A percentile compares a stretch with the other conserved stretches of the same genome.
These are phyloP conservation scores for Phytopythium litorale DNA, from an alignment of 352 stramenopile species.

Conservation along the genomic window DNA sequence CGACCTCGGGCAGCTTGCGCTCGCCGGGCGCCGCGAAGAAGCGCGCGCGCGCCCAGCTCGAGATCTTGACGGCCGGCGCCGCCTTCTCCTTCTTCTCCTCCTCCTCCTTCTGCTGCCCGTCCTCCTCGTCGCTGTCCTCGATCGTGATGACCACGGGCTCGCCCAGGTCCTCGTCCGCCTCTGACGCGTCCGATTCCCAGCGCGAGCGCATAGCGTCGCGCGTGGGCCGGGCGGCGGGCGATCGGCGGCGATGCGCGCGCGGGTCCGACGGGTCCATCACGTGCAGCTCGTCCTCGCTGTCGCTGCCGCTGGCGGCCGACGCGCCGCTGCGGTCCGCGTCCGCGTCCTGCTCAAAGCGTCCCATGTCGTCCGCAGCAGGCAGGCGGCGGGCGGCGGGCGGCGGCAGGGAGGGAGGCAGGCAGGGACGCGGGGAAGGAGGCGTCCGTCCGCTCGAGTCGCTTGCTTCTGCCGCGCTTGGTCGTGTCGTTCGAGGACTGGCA, in stretches of 20 bases:
- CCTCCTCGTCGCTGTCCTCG: constrained; percentile 19
- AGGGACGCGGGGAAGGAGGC: too few species aligned
- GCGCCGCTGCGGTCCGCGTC: constrained; percentile 15
- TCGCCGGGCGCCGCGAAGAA: constrained; percentile 60
- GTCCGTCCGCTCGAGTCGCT: too few species aligned
- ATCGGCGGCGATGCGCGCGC: constrained; percentile 44
- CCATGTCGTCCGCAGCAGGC: not conserved
- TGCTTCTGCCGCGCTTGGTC: not conserved
- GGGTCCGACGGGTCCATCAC: constrained; percentile 80
- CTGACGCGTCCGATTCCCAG: constrained; percentile 52
- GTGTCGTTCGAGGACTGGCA: not conserved
- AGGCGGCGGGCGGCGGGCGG: too few species aligned
- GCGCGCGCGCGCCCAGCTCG: constrained; percentile 65
- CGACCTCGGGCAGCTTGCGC: constrained; percentile 34
- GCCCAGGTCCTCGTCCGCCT: constrained; percentile 36
- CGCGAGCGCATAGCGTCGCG: constrained; percentile 24
- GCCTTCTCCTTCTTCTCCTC: not conserved
- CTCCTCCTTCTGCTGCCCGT: not conserved
- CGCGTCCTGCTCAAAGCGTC: not conserved
- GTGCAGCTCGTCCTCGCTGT: constrained; percentile 46
- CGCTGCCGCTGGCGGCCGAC: constrained; percentile 16
- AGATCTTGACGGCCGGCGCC: constrained; percentile 37
- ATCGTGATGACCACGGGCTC: constrained; percentile 31
- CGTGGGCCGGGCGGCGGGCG: constrained; percentile 27
- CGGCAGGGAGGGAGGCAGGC: too few species aligned